Evolutionary conservation across 345 rosid species (phyloP).

Genomic region (Cardiospermum halicacabum): DNA sequence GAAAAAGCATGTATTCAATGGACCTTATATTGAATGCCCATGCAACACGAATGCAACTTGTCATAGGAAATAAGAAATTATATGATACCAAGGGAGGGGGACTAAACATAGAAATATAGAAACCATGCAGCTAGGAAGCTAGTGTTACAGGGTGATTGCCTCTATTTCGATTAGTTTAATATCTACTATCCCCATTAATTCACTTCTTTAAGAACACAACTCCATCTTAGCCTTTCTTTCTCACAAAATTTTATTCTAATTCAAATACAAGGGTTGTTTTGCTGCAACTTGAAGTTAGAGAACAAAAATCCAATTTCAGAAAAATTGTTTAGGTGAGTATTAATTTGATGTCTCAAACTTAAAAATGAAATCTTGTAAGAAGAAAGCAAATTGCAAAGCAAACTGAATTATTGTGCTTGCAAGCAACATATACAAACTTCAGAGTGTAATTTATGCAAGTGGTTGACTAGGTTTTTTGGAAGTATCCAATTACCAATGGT

Average conservation of each 20-base stretch:
- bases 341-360: background rate
- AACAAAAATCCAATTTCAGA: background rate
- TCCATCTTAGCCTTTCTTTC: background rate
- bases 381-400: background rate
- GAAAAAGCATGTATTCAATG: background rate
- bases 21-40: background rate
- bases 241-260: background rate
- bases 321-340: background rate
- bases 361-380: background rate
- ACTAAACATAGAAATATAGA: background rate
- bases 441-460: background rate
- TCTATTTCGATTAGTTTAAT: background rate
- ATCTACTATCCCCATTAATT: background rate
- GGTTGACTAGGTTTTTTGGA: conserved; percentile 5
- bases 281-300: background rate
- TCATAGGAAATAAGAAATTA: background rate
- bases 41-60: background rate
- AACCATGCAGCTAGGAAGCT: background rate
- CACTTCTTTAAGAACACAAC: background rate
- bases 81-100: background rate
- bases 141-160: background rate
- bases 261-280: background rate
- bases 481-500: conserved; percentile 61
- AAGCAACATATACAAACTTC: background rate
- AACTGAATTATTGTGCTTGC: background rate